These are phyloP conservation scores for Viridothelium virens DNA, from an alignment of 495 filamentous ascomycete species.

Conservation along the genomic window DNA sequence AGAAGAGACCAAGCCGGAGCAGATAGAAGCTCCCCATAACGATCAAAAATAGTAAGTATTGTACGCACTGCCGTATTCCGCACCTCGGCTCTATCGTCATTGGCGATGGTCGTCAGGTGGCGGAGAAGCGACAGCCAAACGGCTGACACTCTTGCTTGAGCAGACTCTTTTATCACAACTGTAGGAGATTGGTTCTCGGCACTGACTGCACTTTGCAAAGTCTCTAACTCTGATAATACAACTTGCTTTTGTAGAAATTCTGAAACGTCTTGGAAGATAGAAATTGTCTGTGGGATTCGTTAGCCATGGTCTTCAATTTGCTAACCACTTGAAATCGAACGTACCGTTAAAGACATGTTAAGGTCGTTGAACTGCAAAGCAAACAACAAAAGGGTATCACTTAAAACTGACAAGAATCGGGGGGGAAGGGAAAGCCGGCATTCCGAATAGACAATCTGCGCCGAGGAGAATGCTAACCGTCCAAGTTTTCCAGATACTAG, in stretches of 20 bases:
- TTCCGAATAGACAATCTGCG: slow-evolving; percentile 91
- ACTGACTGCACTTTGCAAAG: slow-evolving; percentile 5
- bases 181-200: background rate
- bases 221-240: slow-evolving; percentile 40
- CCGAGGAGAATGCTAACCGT: slow-evolving; percentile 72
- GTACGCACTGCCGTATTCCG: slow-evolving; percentile 91
- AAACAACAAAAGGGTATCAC: slow-evolving; percentile 84
- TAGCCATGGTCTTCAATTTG: background rate
- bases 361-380: slow-evolving; percentile 81
- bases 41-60: slow-evolving; percentile 82
- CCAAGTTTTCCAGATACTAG: slow-evolving; percentile 61
- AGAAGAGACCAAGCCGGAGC: slow-evolving; percentile 77
- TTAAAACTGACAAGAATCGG: slow-evolving; percentile 68
- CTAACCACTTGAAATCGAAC: slow-evolving; percentile 18
- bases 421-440: slow-evolving; percentile 75
- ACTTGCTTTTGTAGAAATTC: slow-evolving; percentile 62
- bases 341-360: slow-evolving; percentile 85
- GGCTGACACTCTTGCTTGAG: slow-evolving; percentile 44
- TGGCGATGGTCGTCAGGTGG: slow-evolving; percentile 66
- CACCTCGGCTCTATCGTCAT: slow-evolving; percentile 72
- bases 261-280: slow-evolving; percentile 64
- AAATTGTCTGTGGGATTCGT: slow-evolving; percentile 1
- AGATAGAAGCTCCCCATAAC: slow-evolving; percentile 72
- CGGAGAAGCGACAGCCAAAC: slow-evolving; percentile 82
- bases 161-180: slow-evolving; percentile 3